Base-by-base conservation (phyloP, 140 eudicot species). In the Anethum foeniculum region DNA sequence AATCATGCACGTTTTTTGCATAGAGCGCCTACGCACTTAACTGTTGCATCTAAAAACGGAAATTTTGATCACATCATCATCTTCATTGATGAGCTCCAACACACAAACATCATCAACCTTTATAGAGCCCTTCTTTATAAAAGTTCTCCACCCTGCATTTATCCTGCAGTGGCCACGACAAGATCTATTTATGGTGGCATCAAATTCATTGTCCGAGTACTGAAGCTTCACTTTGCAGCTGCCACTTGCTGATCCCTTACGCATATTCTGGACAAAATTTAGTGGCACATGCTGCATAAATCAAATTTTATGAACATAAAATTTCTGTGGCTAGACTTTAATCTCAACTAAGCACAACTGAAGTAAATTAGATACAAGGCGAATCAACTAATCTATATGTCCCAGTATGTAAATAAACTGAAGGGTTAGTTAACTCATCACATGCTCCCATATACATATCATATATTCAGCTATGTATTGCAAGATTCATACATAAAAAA, bases 91-190 rank as follows among this genome's bases (percentile, higher is more conserved):
- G 27, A 71, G 76, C 76, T 71, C 76, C 27, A 71, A 21, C 27
- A 71, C 76, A 71, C 76, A 71, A 71, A 71, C 76, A 71, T 71
- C 76, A 71, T 11, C 30, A 16, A 36, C 6, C 28, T 19, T 5
- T 15, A 71, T 16, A 16, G 49, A 38, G 19, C 16, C 44, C 51
- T 19, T 3, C 76, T 71, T 71, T 6, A 21, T 13, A 7, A 71
- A 1, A 1, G n/a, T 9, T 1, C 5, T 18, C 76, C 76, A 71
- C 25, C 76, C 76, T 38, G 27, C 11, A 38, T 16, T 21, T 16
- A 71, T 71, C 76, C 76, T 38, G 14, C 49, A 16, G 2, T 21
- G 16, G 0, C 14, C 5, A 34, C 28, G 2, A 9, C 4, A 3
- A 47, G 4, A 1, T 6, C 3, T 19, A 0, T 8, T 16, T 25